Conservation (phyloP, 2,329 filamentous ascomycete genomes). For the Fusarium nematophilum region DNA sequence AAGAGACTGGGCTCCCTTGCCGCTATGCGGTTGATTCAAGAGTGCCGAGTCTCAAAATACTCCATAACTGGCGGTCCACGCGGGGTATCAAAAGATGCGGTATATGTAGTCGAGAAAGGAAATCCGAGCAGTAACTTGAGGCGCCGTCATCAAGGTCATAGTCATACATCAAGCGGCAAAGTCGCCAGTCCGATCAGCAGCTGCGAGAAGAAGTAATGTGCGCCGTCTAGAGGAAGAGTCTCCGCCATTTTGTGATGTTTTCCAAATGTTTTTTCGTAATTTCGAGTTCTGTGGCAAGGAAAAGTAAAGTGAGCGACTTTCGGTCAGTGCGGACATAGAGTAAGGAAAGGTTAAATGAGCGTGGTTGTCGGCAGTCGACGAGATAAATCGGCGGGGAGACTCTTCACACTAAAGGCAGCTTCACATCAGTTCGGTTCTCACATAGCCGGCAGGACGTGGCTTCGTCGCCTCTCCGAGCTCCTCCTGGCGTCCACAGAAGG, state of each 20-base stretch:
- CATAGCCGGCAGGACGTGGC: slow-evolving; percentile 31
- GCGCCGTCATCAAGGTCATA: slow-evolving; percentile 42
- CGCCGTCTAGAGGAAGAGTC: slow-evolving; percentile 36
- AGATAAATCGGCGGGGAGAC: slow-evolving; percentile 21
- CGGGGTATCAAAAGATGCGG: slow-evolving; percentile 46
- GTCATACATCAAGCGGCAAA: slow-evolving; percentile 38
- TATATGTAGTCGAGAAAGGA: slow-evolving; percentile 47
- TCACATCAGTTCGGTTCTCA: slow-evolving; percentile 28
- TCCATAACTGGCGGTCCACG: slow-evolving; percentile 42
- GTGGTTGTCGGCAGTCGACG: slow-evolving; percentile 27
- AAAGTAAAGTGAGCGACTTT: slow-evolving; percentile 50
- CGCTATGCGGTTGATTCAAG: slow-evolving; percentile 36
- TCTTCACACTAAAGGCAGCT: slow-evolving; percentile 37
- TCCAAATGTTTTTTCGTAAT: slow-evolving; percentile 32
- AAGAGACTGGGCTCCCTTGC: slow-evolving; percentile 31
- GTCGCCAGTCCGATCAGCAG: slow-evolving; percentile 8
- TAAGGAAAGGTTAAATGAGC: slow-evolving; percentile 40
- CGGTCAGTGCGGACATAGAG: slow-evolving; percentile 39
- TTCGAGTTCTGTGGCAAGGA: slow-evolving; percentile 40
- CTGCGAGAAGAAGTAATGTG: slow-evolving; percentile 3
- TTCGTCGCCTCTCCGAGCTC: slow-evolving; percentile 47
- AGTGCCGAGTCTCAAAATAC: slow-evolving; percentile 33
- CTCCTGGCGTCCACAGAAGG: slow-evolving; percentile 63
- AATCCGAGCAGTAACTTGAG: slow-evolving; percentile 40
- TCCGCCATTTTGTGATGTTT: slow-evolving; percentile 30